Percentiles rank a stretch among this genome's conserved stretches.
These are phyloP conservation scores for Fusarium longipes DNA, from an alignment of 2,329 filamentous ascomycete genomes.

Conservation along the genomic window DNA sequence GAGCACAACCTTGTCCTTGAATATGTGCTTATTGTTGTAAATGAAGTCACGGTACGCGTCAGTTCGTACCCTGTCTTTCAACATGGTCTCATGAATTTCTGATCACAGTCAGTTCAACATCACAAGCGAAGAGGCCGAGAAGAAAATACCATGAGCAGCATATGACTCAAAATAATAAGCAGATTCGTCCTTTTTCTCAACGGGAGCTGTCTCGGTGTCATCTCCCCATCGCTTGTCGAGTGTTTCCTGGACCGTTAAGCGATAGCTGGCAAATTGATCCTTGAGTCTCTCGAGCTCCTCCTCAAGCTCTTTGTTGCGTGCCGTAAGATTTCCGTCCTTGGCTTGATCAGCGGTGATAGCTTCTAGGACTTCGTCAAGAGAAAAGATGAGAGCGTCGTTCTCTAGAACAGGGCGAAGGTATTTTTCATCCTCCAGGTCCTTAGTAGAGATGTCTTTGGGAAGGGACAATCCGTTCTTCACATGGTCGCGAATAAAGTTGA, in stretches of 20 bases:
- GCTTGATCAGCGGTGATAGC: constrained; percentile 54
- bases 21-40: constrained; percentile 88
- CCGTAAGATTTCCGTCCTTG: constrained; percentile 50
- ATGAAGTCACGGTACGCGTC: constrained; percentile 96
- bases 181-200: constrained; percentile 49
- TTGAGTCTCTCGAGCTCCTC: constrained; percentile 69
- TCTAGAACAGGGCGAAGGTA: constrained; percentile 87
- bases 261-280: constrained; percentile 73
- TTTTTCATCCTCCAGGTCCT: constrained; percentile 78
- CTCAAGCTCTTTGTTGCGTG: constrained; percentile 67
- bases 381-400: constrained; percentile 90
- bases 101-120: background rate
- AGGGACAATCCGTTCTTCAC: constrained; percentile 58
- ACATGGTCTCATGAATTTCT: constrained; percentile 96
- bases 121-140: background rate
- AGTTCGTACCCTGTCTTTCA: constrained; percentile 89
- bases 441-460: constrained; percentile 68
- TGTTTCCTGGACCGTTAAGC: constrained; percentile 72
- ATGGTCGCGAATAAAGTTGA: constrained; percentile 72
- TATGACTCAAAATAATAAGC: constrained; percentile 71
- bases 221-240: constrained; percentile 73
- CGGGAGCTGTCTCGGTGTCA: constrained; percentile 57
- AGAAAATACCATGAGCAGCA: constrained; percentile 65
- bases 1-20: constrained; percentile 85
- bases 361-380: constrained; percentile 78